A percentile compares a stretch with the other conserved stretches of the same genome.
Evolutionary conservation across 768 basidiomycete species (phyloP).

Genomic region (Trametes villosa): DNA sequence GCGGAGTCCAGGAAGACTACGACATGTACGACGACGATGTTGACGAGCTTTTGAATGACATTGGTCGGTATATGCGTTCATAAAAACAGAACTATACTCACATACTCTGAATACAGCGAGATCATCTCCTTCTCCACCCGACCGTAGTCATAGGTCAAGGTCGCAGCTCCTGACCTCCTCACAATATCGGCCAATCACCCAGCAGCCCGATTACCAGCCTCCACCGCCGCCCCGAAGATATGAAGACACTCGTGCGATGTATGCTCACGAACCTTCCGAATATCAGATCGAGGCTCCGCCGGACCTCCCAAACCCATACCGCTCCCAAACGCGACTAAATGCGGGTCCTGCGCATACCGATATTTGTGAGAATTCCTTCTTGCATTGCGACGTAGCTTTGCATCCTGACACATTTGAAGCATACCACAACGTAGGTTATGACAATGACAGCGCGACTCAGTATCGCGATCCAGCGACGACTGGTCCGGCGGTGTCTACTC

Average conservation of each 20-base stretch:
- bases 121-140: slow-evolving; percentile 42
- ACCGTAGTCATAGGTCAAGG: slow-evolving; percentile 24
- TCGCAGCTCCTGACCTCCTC: slow-evolving; percentile 13
- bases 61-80: slow-evolving; percentile 35
- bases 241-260: too few species aligned
- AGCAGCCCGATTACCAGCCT: background rate
- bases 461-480: too few species aligned
- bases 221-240: too few species aligned
- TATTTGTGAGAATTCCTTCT: too few species aligned
- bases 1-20: slow-evolving; percentile 19
- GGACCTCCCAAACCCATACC: too few species aligned
- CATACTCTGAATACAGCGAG: slow-evolving; percentile 34
- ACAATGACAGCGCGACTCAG: background rate
- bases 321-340: too few species aligned
- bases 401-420: background rate
- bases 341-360: too few species aligned
- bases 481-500: background rate
- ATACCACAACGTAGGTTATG: background rate
- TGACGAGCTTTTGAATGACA: slow-evolving; percentile 25
- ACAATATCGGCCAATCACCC: background rate
- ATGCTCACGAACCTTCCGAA: too few species aligned
- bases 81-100: too few species aligned
- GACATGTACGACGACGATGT: slow-evolving; percentile 21
- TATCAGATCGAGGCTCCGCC: too few species aligned
- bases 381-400: too few species aligned